These are phyloP conservation scores for Macrocybe gigantea DNA, from an alignment of 768 basidiomycete genomes.

Conservation along the genomic window DNA sequence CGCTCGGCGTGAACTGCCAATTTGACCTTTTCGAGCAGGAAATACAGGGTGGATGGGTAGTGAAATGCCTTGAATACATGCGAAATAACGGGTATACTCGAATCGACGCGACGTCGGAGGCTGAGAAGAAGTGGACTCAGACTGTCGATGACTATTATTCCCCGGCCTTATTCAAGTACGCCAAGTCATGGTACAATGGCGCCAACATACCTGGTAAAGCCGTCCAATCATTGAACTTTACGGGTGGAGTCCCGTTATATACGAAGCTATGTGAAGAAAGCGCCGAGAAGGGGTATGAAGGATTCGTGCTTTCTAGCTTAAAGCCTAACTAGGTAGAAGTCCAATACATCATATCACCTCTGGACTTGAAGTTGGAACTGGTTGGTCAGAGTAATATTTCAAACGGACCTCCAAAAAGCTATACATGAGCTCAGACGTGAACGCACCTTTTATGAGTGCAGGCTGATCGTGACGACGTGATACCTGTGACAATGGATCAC, in stretches of 20 bases:
- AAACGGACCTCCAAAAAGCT: too few species aligned
- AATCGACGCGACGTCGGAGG: slow-evolving; percentile 8
- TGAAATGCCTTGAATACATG: slow-evolving; percentile 7
- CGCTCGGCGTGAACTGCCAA: not conserved
- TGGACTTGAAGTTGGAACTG: too few species aligned
- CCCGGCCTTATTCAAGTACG: not conserved
- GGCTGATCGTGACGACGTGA: too few species aligned
- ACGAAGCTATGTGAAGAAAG: slow-evolving; percentile 1
- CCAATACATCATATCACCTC: too few species aligned
- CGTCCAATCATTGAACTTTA: slow-evolving; percentile 9
- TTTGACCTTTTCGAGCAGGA: slow-evolving; percentile 5
- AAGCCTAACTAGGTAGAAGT: too few species aligned
- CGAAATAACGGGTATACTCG: slow-evolving; percentile 3
- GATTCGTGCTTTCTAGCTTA: slow-evolving; percentile 3
- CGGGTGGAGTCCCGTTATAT: slow-evolving; percentile 9
- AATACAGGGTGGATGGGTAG: slow-evolving; percentile 13
- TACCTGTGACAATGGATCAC: too few species aligned
- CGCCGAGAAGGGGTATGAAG: slow-evolving; percentile 5
- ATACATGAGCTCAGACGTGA: too few species aligned
- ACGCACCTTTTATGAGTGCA: too few species aligned
- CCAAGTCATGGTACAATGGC: slow-evolving; percentile 11
- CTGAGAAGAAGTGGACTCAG: slow-evolving; percentile 8
- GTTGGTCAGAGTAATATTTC: too few species aligned
- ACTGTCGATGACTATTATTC: slow-evolving; percentile 1
- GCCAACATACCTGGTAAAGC: slow-evolving; percentile 10